phyloP scores from a whole-genome alignment of 331 rosid genomes.

The Spiraea crenata region DNA sequence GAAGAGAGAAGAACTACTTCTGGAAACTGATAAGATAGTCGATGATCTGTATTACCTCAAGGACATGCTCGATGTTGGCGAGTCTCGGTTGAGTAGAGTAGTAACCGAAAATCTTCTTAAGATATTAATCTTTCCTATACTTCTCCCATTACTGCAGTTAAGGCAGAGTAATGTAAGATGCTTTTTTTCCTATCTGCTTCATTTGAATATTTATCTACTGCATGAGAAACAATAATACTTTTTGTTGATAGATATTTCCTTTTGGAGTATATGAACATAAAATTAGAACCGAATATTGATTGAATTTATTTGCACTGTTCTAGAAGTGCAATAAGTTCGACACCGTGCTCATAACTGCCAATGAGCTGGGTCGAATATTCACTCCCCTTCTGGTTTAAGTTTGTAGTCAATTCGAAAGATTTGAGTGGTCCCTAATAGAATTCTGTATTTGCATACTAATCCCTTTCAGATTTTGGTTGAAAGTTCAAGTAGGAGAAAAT shows the following conservation, averaged over 20 bases:
- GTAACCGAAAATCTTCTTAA: slow-evolving; percentile 64
- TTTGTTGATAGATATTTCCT: background rate
- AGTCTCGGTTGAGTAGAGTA: slow-evolving; percentile 45
- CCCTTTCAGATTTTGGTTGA: background rate
- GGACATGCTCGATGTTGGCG: slow-evolving; percentile 58
- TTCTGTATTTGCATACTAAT: background rate
- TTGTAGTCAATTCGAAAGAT: background rate
- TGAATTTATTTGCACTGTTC: background rate
- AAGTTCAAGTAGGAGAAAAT: background rate
- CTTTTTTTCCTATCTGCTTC: slow-evolving; percentile 7
- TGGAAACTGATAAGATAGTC: slow-evolving; percentile 62
- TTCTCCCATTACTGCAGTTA: slow-evolving; percentile 48
- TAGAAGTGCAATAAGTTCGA: background rate
- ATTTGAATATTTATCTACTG: background rate
- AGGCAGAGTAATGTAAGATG: slow-evolving; percentile 56
- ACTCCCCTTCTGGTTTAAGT: background rate
- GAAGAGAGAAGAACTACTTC: slow-evolving; percentile 47
- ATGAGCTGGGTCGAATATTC: background rate
- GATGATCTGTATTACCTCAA: slow-evolving; percentile 76
- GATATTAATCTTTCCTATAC: slow-evolving; percentile 55
- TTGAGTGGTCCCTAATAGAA: background rate
- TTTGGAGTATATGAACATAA: background rate
- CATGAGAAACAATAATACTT: background rate
- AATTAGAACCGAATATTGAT: background rate
- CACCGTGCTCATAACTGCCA: background rate